Conservation (phyloP, 345 rosid species). For the Clarkia xantiana region DNA sequence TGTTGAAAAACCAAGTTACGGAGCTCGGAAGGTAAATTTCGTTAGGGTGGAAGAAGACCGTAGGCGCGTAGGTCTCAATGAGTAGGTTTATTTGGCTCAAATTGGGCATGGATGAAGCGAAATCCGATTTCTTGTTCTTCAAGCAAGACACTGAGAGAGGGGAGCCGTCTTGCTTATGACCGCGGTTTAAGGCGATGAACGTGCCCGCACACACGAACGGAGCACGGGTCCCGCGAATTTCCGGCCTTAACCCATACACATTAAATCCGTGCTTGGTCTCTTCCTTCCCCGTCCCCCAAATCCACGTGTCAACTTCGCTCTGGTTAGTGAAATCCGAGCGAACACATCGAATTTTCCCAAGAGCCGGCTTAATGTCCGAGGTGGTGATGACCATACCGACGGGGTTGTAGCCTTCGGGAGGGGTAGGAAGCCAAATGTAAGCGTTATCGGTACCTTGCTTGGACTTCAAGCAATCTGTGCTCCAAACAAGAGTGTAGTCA, state of each 20-base stretch:
- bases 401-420: slow-evolving; percentile 57
- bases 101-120: slow-evolving; percentile 52
- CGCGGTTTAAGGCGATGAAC: slow-evolving; percentile 26
- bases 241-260: slow-evolving; percentile 31
- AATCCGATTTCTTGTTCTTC: slow-evolving; percentile 29
- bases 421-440: slow-evolving; percentile 60
- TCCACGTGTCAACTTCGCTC: slow-evolving; percentile 28
- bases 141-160: slow-evolving; percentile 32
- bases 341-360: slow-evolving; percentile 51
- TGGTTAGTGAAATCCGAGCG: slow-evolving; percentile 52
- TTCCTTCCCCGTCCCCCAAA: slow-evolving; percentile 37
- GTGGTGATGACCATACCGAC: slow-evolving; percentile 51
- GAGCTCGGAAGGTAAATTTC: slow-evolving; percentile 56
- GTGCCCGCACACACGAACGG: slow-evolving; percentile 51
- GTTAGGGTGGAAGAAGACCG: slow-evolving; percentile 47
- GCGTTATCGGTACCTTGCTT: slow-evolving; percentile 42
- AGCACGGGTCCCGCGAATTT: slow-evolving; percentile 30
- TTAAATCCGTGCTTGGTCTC: slow-evolving; percentile 18
- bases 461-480: slow-evolving; percentile 41
- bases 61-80: slow-evolving; percentile 48
- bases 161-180: not conserved
- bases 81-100: slow-evolving; percentile 27
- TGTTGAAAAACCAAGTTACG: slow-evolving; percentile 46
- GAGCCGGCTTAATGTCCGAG: slow-evolving; percentile 48
- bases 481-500: slow-evolving; percentile 71